Evolutionary conservation across 768 basidiomycete species (phyloP).

Genomic region (Russula brevipes): DNA sequence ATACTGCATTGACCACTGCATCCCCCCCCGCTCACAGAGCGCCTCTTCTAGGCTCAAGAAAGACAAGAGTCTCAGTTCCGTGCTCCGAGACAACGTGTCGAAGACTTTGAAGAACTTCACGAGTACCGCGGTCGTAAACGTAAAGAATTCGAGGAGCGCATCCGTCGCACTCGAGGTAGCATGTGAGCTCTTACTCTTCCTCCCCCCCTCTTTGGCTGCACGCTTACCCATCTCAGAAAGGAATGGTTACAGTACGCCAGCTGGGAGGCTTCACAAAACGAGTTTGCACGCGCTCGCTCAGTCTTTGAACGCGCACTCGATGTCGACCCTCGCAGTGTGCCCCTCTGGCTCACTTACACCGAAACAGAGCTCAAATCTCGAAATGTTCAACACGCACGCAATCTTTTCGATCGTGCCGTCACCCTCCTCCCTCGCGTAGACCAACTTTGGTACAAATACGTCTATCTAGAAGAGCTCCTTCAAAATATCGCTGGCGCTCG

Average conservation of each 20-base stretch:
- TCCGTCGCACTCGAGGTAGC: constrained; percentile 70
- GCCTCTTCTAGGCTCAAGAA: constrained; percentile 77
- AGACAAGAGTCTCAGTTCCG: constrained; percentile 88
- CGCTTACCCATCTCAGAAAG: constrained; percentile 45
- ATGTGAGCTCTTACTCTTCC: constrained; percentile 46
- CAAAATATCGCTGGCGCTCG: constrained; percentile 95
- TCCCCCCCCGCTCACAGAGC: background rate
- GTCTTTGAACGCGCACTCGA: constrained; percentile 96
- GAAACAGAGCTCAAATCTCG: constrained; percentile 98
- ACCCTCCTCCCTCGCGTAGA: constrained; percentile 95
- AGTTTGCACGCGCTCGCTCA: constrained; percentile 90
- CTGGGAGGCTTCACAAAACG: constrained; percentile 94
- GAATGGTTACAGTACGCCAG: constrained; percentile 85
- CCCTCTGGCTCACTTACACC: constrained; percentile 90
- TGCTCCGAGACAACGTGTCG: constrained; percentile 91
- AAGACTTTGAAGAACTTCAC: constrained; percentile 87
- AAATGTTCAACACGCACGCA: constrained; percentile 95
- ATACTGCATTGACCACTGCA: background rate
- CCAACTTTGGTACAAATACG: constrained; percentile 99
- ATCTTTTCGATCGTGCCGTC: constrained; percentile 95
- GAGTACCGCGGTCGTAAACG: constrained; percentile 91
- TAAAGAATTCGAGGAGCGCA: constrained; percentile 91
- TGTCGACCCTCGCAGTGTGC: constrained; percentile 84
- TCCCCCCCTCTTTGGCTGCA: background rate
- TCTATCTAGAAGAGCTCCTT: constrained; percentile 94